phyloP scores from a whole-genome alignment of 306 rosid species.

The Cucumis cinereus region DNA sequence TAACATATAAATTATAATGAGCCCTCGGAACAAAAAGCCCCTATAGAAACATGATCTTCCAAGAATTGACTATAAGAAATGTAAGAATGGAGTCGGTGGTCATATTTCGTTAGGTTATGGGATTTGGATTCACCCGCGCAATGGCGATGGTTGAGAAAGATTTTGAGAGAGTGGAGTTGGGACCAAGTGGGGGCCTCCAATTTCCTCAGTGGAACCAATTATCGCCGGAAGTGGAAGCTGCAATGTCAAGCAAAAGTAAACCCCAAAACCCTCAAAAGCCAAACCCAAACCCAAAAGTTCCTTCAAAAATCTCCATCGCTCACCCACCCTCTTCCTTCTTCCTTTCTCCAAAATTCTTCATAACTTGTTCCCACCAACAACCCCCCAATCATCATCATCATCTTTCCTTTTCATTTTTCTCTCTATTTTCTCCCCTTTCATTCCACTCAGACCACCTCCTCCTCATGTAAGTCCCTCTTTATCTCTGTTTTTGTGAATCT shows the following conservation, averaged over 20 bases:
- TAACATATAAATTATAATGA: too few relatives aligned
- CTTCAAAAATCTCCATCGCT: slow-evolving; percentile 19
- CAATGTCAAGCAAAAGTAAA: slow-evolving; percentile 44
- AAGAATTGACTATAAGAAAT: neutral
- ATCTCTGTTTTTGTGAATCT: neutral
- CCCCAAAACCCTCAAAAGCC: neutral
- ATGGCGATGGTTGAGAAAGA: neutral
- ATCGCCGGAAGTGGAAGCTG: slow-evolving; percentile 45
- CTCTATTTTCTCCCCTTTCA: neutral
- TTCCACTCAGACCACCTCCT: too few relatives aligned
- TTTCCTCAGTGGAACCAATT: slow-evolving; percentile 29
- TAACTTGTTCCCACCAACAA: slow-evolving; percentile 23
- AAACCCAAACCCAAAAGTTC: neutral
- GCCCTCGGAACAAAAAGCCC: too few relatives aligned
- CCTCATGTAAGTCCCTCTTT: slow-evolving; percentile 21
- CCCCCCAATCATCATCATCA: slow-evolving; percentile 18
- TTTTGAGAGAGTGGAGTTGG: neutral
- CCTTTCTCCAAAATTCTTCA: neutral
- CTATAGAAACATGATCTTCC: too few relatives aligned
- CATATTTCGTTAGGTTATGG: neutral
- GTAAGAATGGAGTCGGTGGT: neutral
- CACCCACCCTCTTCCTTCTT: slow-evolving; percentile 18
- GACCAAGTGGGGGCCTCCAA: slow-evolving; percentile 39
- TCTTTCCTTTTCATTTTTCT: slow-evolving; percentile 23
- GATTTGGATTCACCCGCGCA: neutral